phyloP scores from a whole-genome alignment of 164 flowering plant species.

The Nelumbo lutea region DNA sequence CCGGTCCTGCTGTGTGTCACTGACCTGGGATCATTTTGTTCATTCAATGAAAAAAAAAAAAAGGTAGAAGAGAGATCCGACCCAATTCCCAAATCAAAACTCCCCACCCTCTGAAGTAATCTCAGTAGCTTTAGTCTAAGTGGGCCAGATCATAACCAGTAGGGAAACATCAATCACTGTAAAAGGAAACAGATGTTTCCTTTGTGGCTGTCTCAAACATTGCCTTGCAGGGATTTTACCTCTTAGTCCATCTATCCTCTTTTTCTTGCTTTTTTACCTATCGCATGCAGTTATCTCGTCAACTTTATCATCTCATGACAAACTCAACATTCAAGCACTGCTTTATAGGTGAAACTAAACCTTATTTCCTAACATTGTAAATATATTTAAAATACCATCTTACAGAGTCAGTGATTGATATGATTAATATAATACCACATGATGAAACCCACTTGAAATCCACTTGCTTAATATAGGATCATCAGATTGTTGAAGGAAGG shows the following conservation, averaged over 20 bases:
- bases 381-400: too few species aligned
- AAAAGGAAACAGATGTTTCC: conserved; percentile 10
- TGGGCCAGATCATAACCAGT: background rate
- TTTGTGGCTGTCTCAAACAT: conserved; percentile 14
- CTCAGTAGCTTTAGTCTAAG: background rate
- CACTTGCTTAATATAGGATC: too few species aligned
- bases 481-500: too few species aligned
- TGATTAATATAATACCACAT: too few species aligned
- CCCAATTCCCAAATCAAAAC: background rate
- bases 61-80: background rate
- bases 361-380: too few species aligned
- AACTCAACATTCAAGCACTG: background rate
- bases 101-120: conserved; percentile 8
- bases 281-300: background rate
- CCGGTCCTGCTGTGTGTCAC: too few species aligned
- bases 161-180: conserved; percentile 16
- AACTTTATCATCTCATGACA: background rate
- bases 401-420: too few species aligned
- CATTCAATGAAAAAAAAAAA: too few species aligned
- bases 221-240: conserved; percentile 10
- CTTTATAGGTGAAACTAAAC: too few species aligned
- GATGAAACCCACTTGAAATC: too few species aligned
- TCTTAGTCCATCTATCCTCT: background rate
- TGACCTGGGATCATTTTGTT: too few species aligned
- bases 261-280: too few species aligned